Evolutionary conservation across 768 basidiomycete genomes (phyloP), one percentile per base, ranked within the genome.

Genomic region (Atractiella rhizophila): DNA sequence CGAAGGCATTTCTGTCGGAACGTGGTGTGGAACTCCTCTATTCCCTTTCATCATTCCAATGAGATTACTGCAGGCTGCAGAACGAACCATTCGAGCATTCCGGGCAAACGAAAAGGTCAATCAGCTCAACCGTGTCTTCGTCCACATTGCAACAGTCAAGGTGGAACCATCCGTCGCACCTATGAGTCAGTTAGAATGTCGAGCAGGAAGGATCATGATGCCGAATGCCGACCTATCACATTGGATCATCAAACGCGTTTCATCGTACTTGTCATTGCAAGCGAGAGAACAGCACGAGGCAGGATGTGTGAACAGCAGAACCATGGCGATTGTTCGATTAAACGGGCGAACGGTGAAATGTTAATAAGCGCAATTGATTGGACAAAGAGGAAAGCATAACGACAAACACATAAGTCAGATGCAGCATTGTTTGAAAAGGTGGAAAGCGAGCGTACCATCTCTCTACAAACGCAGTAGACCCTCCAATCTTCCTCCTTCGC

Each of bases 91-190:
- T 63, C 18, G 74, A 62, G 55, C 83, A 88, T 4, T 64, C 62
- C 1, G 82, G 81, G 57, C 83, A 91, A 39, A 82, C 71, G 58
- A 88, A 88, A 56, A 78, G 76, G 61, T 88, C 85, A 26, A 91
- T 76, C 13, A 91, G 69, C 50, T 85, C 79, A 27, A 82, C 69
- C 49, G 75, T 71, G 6, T 71, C 62, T 45, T 86, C 81, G 20
- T 71, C 68, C 67, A 86, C 76, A 30, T 69, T 62, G 21, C 86
- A 73, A 51, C 83, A 91, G 35, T 70, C 66, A 0, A 77, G 76
- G 55, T 91, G 83, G 56, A 81, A 88, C 83, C 83, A 91, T 46
- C 85, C 78, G 52, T 86, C 83, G 57, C 83, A 88, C 23, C 82
- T 83, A 40, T 24, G 18, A 1, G 8, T 28, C 25, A 15, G 31